Evolutionary conservation across 208 protist species (phyloP).

Genomic region (Tritrichomonas foetus): DNA sequence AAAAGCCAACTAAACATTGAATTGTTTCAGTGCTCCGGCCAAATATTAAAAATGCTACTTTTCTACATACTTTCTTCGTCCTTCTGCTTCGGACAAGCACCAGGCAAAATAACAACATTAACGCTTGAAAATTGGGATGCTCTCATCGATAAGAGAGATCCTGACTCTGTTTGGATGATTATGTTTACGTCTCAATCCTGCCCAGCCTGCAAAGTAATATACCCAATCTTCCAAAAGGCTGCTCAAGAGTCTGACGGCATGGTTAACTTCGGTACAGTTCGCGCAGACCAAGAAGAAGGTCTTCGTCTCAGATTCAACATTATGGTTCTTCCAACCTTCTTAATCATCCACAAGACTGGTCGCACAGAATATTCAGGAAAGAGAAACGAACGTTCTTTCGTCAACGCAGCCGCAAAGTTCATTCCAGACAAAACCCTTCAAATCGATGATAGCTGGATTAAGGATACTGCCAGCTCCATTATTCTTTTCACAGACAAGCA

Average conservation of each 20-base stretch:
- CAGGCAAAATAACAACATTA: too few relatives aligned
- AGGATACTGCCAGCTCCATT: not conserved
- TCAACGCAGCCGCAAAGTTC: not conserved
- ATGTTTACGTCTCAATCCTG: not conserved
- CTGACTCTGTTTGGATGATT: not conserved
- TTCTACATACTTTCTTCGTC: too few relatives aligned
- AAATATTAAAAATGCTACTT: too few relatives aligned
- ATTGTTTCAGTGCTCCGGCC: too few relatives aligned
- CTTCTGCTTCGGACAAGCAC: too few relatives aligned
- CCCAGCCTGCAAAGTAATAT: not conserved
- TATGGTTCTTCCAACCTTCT: not conserved
- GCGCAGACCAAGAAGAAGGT: not conserved
- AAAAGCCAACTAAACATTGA: too few relatives aligned
- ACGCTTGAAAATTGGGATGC: not conserved
- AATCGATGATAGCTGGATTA: not conserved
- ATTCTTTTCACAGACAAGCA: slow-evolving; percentile 1
- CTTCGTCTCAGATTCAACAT: not conserved
- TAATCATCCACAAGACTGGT: not conserved
- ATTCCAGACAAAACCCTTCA: not conserved
- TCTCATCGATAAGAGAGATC: not conserved
- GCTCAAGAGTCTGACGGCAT: not conserved
- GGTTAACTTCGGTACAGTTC: not conserved
- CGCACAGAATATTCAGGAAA: not conserved
- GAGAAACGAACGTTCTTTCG: not conserved
- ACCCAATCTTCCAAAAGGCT: not conserved